Conservation (phyloP, 164 flowering plant species). For the Malania oleifera region DNA sequence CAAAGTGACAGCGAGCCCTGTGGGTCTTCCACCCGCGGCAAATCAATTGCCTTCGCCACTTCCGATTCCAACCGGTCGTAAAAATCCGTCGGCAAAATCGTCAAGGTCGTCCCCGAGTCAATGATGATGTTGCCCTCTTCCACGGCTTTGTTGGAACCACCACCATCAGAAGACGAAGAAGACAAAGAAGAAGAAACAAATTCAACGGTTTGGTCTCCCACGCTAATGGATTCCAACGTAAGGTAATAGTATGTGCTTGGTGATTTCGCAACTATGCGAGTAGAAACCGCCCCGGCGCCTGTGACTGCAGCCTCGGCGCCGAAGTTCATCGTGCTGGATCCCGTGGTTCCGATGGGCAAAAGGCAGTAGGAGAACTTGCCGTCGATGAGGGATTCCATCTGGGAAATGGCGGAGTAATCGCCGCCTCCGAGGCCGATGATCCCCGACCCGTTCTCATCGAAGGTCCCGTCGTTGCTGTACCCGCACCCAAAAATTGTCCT, state of each 20-base stretch:
- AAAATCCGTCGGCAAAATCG: constrained; percentile 1
- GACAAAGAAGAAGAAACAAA: not conserved
- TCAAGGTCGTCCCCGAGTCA: constrained; percentile 41
- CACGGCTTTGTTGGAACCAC: not conserved
- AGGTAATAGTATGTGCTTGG: constrained; percentile 34
- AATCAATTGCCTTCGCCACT: not conserved
- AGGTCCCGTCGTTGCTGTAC: constrained; percentile 14
- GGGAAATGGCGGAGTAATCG: constrained; percentile 14
- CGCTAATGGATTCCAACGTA: constrained; percentile 32
- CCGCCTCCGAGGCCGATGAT: constrained; percentile 32
- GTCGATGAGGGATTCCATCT: constrained; percentile 8
- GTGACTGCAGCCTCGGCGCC: constrained; percentile 28
- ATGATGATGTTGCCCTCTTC: constrained; percentile 37
- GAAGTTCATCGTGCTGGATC: constrained; percentile 29
- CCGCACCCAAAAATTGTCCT: constrained; percentile 22
- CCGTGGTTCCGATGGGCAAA: not conserved
- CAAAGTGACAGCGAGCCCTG: constrained; percentile 3
- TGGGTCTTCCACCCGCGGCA: constrained; percentile 1
- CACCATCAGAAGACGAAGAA: not conserved
- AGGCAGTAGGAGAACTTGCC: constrained; percentile 30
- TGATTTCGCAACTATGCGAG: constrained; percentile 17
- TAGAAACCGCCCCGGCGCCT: constrained; percentile 19
- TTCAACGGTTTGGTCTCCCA: constrained; percentile 15
- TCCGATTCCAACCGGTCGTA: constrained; percentile 6
- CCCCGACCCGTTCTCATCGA: constrained; percentile 10